Conservation (phyloP, 129 eudicot genomes). For the Arctium minus region DNA sequence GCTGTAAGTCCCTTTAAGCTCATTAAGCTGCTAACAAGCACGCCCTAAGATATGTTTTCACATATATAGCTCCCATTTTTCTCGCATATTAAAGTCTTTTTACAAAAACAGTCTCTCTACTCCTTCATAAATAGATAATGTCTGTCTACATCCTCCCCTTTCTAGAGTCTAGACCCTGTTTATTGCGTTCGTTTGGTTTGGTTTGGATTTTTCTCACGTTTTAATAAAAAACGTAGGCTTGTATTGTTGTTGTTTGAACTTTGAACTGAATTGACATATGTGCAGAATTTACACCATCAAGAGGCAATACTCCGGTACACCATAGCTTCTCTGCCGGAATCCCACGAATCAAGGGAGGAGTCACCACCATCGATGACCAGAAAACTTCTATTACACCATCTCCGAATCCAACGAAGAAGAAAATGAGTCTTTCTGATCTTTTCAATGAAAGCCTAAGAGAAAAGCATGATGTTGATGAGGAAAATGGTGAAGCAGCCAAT, state of each 20-base stretch:
- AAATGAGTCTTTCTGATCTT: slow-evolving; percentile 54
- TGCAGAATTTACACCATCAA: slow-evolving; percentile 67
- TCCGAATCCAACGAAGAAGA: slow-evolving; percentile 29
- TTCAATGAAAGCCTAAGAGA: slow-evolving; percentile 46
- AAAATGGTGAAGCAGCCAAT: slow-evolving; percentile 3
- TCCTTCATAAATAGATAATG: no score
- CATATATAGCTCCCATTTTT: no score
- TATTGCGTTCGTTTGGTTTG: neutral
- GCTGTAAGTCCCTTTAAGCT: no score
- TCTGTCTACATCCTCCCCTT: no score
- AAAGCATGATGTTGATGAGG: slow-evolving; percentile 8
- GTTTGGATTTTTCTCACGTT: neutral
- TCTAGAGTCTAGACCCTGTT: no score
- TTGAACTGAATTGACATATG: neutral
- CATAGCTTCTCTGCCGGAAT: slow-evolving; percentile 26
- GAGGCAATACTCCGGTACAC: slow-evolving; percentile 65
- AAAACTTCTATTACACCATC: slow-evolving; percentile 7
- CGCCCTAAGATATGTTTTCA: no score
- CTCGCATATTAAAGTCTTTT: no score
- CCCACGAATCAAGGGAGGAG: slow-evolving; percentile 18
- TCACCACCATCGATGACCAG: slow-evolving; percentile 11
- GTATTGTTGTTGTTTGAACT: neutral
- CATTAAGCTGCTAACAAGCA: no score
- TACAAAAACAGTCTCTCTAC: no score
- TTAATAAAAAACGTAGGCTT: neutral